Base-by-base conservation (phyloP, 805 yeast species). In the Metschnikowia continentalis region DNA sequence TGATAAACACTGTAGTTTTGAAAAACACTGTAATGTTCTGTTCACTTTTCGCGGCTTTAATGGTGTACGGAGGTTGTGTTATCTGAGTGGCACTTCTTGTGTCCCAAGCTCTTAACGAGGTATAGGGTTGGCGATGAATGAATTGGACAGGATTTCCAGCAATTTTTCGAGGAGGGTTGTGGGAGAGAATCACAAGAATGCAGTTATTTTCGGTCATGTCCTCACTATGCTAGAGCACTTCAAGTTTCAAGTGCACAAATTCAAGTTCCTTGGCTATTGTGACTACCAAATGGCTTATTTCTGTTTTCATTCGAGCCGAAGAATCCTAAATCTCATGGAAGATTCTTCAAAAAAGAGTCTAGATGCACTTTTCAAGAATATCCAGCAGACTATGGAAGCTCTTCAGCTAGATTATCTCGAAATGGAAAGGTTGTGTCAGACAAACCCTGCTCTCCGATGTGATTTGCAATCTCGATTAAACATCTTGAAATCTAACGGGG, bases 201-300 rank as follows among this genome's bases (percentile, higher is more conserved):
- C 36, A 17, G 30, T 22, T 15, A 17, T 33, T 17, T 33, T 42
- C 17, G 32, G 46, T 8, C 46, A 42, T 13, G 35, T 46, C 6
- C 37, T 58, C 11, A 60, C 67, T 7, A 54, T 72, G 26, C 55
- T 74, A 20, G 76, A 72, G 52, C 57, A 63, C 30, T 67, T 71
- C 56, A 66, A 64, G 42, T 65, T 64, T 46, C 74, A 74, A 54
- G 47, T 55, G 32, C 63, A 63, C 38, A 67, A 70, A 48, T 50
- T 59, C 11, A 58, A 62, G 3, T 56, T 48, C 22, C 35, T 66
- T n/a, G 67, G 69, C 1, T 64, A 63, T 47, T 74, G 77, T 52
- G 77, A 74, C 52, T 65, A 61, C 54, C 75, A 70, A 51, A 45
- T 70, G 47, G 72, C 74, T 2, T 69, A 62, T 50, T 59, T 74